Base-by-base conservation (phyloP, 2,329 filamentous ascomycete species). In the Cladosporium sp. region DNA sequence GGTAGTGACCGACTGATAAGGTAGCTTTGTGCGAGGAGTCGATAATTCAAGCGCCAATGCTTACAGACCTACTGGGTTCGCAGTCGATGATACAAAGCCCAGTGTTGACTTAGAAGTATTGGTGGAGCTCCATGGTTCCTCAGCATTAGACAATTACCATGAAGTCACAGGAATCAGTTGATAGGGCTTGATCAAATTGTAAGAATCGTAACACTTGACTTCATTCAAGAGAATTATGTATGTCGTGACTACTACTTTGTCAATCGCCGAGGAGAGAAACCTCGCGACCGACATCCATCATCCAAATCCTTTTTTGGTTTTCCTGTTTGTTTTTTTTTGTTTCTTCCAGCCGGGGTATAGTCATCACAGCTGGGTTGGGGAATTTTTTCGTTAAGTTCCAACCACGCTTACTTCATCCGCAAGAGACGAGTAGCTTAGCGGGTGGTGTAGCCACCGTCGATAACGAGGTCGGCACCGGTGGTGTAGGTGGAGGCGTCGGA, bases 401-500 rank as follows among this genome's bases (percentile, higher is more conserved):
- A n/a, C 7, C 39, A 27, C 39, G 22, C 20, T 13, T n/a, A n/a
- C 36, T 15, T n/a, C 36, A 25, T 41, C 18, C 12, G 11, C 18
- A 38, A 30, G 13, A n/a, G 36, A 25, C 27, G 22, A 15, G 30
- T 6, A 52, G 53, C 59, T 55, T 67, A 68, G 55, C 66, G 59
- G 60, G 51, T 57, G 57, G 55, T 59, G 65, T 76, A 76, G 25
- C 73, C 73, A 60, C 73, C 73, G 63, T 77, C 74, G 55, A 77
- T 72, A 52, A 76, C 53, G 54, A 77, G 63, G 60, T 78, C 75
- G 38, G 71, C 63, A 56, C 75, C 75, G 9, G 75, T 78, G 58
- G 70, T 75, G 61, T 77, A 78, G 13, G 70, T 73, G 29, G 67
- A 71, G 2, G 76, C 76, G 52, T 77, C 74, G 22, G 73, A 76